Conservation (phyloP, 495 filamentous ascomycete species). For the Hypoxylon cercidicola region DNA sequence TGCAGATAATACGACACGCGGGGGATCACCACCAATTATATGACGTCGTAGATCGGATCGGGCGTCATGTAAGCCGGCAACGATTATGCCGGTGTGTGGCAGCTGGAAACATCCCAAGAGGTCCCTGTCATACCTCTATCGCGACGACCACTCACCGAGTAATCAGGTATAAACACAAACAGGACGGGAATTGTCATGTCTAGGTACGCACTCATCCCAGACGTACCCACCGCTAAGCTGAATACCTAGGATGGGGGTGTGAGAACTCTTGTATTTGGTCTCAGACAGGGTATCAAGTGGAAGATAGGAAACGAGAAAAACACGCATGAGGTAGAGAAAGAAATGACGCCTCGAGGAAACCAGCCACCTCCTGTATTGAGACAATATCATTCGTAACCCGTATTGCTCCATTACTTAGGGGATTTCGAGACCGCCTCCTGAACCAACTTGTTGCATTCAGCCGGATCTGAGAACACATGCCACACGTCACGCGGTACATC, state of each 20-base stretch:
- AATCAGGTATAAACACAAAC: too few species aligned
- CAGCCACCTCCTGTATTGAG: neutral
- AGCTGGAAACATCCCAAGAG: too few species aligned
- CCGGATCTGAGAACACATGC: conserved; percentile 81
- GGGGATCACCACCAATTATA: conserved; percentile 23
- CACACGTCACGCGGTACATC: conserved; percentile 75
- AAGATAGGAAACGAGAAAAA: neutral
- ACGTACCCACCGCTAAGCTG: too few species aligned
- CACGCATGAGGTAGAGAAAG: neutral
- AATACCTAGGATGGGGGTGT: too few species aligned
- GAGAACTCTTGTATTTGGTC: neutral
- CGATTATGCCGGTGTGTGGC: too few species aligned
- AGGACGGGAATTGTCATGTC: too few species aligned
- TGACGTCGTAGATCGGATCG: conserved; percentile 20
- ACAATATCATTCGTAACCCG: neutral
- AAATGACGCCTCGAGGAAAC: neutral
- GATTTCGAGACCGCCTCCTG: conserved; percentile 47
- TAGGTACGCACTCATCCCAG: too few species aligned
- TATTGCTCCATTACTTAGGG: neutral
- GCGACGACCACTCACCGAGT: too few species aligned
- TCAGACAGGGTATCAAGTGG: conserved; percentile 1
- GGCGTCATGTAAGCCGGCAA: neutral
- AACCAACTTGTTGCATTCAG: conserved; percentile 63
- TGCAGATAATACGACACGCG: conserved; percentile 7
- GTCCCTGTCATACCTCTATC: too few species aligned